Base-by-base conservation (phyloP, 768 basidiomycete species). In the Rhizopogon roseolus region DNA sequence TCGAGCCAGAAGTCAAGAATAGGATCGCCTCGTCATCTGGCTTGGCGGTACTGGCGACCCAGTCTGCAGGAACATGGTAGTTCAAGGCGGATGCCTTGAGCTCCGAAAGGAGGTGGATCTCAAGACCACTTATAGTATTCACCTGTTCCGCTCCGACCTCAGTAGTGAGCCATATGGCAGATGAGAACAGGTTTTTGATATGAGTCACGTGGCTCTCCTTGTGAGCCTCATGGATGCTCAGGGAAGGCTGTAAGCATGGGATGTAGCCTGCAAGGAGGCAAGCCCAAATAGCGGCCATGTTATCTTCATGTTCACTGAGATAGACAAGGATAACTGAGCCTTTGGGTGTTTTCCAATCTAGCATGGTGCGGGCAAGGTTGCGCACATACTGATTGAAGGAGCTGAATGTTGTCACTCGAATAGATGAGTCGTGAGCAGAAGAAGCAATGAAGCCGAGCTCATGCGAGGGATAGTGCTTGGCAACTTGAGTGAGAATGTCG, bases 1-100 rank as follows among this genome's bases (percentile, higher is more conserved):
- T 71, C 1, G 70, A 71, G 1, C 70, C 70, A 9, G 69, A 69
- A 7, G 70, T 71, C 19, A 70, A 52, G 32, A 53, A 53, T 37
- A 53, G 5, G 7, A 53, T 53, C 7, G 52, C 52, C 8, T 53
- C 52, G 3, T 53, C 52, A 19, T 53, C 52, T 4, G 52, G 34
- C 49, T 53, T 32, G 22, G 34, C 34, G 4, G 22, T 37, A 27
- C 44, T 19, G 32, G 52, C 52, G 28, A 50, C 49, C 52, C 52
- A 53, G 27, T 38, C 4, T 2, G 36, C 34, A 14, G 52, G 13
- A 37, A 53, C 52, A 13, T 17, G 19, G 27, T 53, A 52, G 19
- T 29, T 39, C 34, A 22, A 38, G 11, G 52, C 52, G 9, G 49
- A 49, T 8, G 28, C 14, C 22, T 53, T 51, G 52, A 53, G 52